Conservation (phyloP, 2,329 filamentous ascomycete species). For the Pestalotiopsis sp. region DNA sequence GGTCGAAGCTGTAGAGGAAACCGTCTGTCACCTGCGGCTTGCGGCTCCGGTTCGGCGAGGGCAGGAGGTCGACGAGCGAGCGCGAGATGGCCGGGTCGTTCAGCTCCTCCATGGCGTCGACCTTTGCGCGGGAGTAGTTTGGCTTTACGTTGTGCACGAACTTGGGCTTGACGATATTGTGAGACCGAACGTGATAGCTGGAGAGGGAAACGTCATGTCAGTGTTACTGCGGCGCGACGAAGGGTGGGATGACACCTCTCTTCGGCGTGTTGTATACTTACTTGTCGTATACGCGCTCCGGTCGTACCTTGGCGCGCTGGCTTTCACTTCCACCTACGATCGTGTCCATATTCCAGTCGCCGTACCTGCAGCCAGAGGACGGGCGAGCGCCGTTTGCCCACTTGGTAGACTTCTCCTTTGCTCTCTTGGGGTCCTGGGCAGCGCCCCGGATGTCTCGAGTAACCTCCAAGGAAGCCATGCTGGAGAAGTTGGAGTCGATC, state of each 20-base stretch:
- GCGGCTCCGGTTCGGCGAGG: constrained; percentile 24
- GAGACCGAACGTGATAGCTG: constrained; percentile 20
- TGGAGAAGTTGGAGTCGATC: background rate
- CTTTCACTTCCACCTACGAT: constrained; percentile 27
- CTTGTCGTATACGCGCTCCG: constrained; percentile 34
- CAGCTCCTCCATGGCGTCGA: constrained; percentile 37
- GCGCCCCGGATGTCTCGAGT: constrained; percentile 46
- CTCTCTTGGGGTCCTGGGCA: constrained; percentile 44
- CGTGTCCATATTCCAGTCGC: constrained; percentile 14
- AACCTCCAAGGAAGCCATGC: constrained; percentile 30
- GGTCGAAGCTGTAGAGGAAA: constrained; percentile 48
- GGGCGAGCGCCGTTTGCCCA: constrained; percentile 42
- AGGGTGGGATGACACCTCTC: background rate
- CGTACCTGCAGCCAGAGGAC: constrained; percentile 26
- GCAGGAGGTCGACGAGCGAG: constrained; percentile 37
- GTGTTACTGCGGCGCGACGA: background rate
- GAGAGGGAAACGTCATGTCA: constrained; percentile 1
- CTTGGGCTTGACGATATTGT: constrained; percentile 41
- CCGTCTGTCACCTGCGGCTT: constrained; percentile 33
- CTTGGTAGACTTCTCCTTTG: constrained; percentile 44
- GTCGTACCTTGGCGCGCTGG: constrained; percentile 38
- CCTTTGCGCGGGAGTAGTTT: constrained; percentile 34
- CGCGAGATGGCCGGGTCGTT: constrained; percentile 35
- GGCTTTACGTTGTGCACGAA: constrained; percentile 25
- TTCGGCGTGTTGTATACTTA: constrained; percentile 27